Evolutionary conservation across 2,329 filamentous ascomycete genomes (phyloP).

Genomic region (Podosphaera xanthii): DNA sequence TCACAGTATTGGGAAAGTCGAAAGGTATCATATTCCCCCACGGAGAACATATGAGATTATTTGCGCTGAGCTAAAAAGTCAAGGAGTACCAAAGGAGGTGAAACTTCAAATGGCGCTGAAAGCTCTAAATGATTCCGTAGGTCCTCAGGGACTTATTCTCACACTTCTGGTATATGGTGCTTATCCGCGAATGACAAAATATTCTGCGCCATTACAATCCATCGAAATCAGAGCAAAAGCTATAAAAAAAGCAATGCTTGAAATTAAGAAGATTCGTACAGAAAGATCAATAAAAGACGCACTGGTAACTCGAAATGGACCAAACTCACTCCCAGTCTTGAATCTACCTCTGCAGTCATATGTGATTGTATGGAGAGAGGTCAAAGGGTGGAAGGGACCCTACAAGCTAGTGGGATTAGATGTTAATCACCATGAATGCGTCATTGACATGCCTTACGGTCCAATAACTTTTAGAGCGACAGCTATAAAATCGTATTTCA

Average conservation of each 20-base stretch:
- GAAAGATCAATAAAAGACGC: neutral
- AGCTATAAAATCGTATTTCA: no score
- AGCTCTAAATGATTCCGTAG: no score
- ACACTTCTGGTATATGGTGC: neutral
- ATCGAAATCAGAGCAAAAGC: neutral
- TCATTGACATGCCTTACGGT: no score
- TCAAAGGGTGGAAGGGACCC: no score
- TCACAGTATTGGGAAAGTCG: no score
- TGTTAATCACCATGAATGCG: neutral
- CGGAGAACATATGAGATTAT: no score
- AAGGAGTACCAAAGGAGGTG: no score
- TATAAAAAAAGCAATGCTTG: conserved; percentile 3
- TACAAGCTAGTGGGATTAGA: neutral
- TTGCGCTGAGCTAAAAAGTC: neutral
- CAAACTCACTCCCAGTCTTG: neutral
- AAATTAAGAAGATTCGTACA: conserved; percentile 1
- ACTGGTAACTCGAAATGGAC: neutral
- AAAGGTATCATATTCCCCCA: neutral
- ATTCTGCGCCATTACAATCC: neutral
- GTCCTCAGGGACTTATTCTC: no score
- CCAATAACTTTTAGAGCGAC: no score
- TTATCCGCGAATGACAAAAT: neutral
- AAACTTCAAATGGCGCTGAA: no score
- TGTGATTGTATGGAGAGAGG: conserved; percentile 3
- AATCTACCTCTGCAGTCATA: neutral